Evolutionary conservation across 2,329 filamentous ascomycete species (phyloP), one percentile per base, ranked within the genome.

Genomic region (Lachnellula cervina): DNA sequence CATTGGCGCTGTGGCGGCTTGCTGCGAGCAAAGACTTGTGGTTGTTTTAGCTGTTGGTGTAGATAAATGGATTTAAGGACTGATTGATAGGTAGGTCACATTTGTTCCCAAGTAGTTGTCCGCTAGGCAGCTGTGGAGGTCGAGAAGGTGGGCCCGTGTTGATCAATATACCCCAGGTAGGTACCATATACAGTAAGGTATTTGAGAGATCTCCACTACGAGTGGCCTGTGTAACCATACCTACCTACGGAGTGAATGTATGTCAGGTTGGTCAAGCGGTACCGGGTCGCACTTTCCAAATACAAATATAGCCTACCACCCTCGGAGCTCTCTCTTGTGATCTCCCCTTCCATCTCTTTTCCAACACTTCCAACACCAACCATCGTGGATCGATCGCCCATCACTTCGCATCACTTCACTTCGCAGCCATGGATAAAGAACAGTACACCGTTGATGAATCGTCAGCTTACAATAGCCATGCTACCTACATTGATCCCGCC

Each of bases 401-500:
- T 45, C 42, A 34, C 25, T 21, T 49, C 37, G 11, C 23, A 51
- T 49, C 35, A 4, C 9, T 3, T 32, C 42, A 13, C 9, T 3
- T 32, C 42, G 38, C 55, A 57, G 61, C 5, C 43, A 66, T 64
- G 63, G 64, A 66, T 54, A 69, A 68, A 55, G 60, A 62, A 46
- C 32, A 45, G 34, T 62, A 64, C 44, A 52, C 57, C 23, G 59
- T 66, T 54, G 51, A 58, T 43, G 62, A 62, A 49, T 52, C 57
- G 57, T 52, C 59, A 34, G 55, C 49, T 25, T 59, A 56, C 44
- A 59, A 62, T 54, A 34, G 32, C 48, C 58, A 57, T 37, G 28
- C 54, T 5, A 48, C 51, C 32, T 68, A 64, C 57, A 56, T 66
- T 16, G 60, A 65, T 40, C 57, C 61, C 13, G 28, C 42, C 8